Evolutionary conservation across 1,284 basidiomycete genomes (phyloP), one percentile per base, ranked within the genome.

Genomic region (Butyriboletus appendiculatus): DNA sequence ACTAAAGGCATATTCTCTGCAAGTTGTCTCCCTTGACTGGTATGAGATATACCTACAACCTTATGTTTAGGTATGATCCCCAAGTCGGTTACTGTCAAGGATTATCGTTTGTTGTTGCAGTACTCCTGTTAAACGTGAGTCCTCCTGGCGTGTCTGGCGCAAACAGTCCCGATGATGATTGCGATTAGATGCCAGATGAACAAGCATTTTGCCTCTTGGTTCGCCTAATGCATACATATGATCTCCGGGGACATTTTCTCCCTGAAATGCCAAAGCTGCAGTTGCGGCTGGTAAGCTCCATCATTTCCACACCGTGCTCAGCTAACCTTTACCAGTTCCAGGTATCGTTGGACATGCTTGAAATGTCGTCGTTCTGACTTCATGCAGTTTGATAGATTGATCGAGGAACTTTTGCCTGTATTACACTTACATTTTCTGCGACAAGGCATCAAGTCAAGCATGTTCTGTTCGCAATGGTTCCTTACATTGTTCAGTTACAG

Each of bases 231-330:
- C 82, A 97, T 61, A 90, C 93, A 5, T 99, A 99, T 70, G 96
- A 96, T 68, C 79, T 99, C 3, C 86, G 96, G 45, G 94, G 95
- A 0, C 96, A 98, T 73, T 99, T 95, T 74, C 80, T 97, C 15
- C 96, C 96, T 7, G 96, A 99, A 64, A 99, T 99, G 96, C 96
- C 96, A 0, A 95, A 94, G 55, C 73, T 99, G 5, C 97, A 98
- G 69, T 76, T 96, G 41, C 90, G 96, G 16, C 79, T 99, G 53
- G 88, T 90, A 66, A 75, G 86, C 67, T 24, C 18, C 50, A 38
- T 34, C 34, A 18, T 5, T 38, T 46, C 41, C 39, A 37, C 56
- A 8, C 46, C 42, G 22, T 22, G 26, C 26, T 50, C 57, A 20
- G 32, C 49, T 59, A 35, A 62, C 45, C 10, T 45, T 54, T 24